Percentiles rank a stretch among this genome's conserved stretches.
Evolutionary conservation across 1,284 basidiomycete genomes (phyloP).

Genomic region (Boletellus dicymbophilus): DNA sequence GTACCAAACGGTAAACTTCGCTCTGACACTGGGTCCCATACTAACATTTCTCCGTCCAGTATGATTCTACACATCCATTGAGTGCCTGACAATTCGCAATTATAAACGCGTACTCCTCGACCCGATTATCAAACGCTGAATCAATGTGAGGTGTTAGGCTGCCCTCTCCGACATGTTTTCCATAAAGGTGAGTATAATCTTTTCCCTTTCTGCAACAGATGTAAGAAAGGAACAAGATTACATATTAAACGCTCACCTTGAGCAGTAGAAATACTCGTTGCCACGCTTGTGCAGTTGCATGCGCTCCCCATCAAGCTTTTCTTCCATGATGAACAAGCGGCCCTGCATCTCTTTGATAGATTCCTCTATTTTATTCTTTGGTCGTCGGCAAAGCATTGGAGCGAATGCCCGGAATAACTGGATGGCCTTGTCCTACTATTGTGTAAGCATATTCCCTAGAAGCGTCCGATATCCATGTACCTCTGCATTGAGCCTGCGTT

Average conservation of each 20-base stretch:
- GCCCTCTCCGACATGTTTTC: constrained; percentile 75
- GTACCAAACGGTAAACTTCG: constrained; percentile 89
- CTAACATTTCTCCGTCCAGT: constrained; percentile 95
- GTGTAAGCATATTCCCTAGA: background rate
- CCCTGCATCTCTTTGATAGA: constrained; percentile 83
- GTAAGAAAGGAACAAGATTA: background rate
- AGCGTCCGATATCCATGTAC: constrained; percentile 34
- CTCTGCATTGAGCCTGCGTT: constrained; percentile 60
- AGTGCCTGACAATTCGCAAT: background rate
- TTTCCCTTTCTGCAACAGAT: constrained; percentile 75
- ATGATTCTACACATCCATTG: constrained; percentile 63
- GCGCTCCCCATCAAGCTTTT: constrained; percentile 94
- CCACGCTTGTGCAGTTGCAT: constrained; percentile 93
- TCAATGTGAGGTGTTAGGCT: constrained; percentile 87
- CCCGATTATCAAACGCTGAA: constrained; percentile 67
- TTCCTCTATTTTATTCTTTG: constrained; percentile 75
- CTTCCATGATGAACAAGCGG: constrained; percentile 82
- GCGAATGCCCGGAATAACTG: constrained; percentile 84
- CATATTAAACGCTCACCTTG: constrained; percentile 53
- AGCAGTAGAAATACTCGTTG: constrained; percentile 89
- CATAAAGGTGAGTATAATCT: constrained; percentile 92
- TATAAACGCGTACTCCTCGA: constrained; percentile 69
- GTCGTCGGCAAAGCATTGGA: constrained; percentile 91
- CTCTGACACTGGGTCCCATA: constrained; percentile 89
- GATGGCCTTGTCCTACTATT: constrained; percentile 72